phyloP scores from a whole-genome alignment of 345 rosid species.

The Cardamine occulta region DNA sequence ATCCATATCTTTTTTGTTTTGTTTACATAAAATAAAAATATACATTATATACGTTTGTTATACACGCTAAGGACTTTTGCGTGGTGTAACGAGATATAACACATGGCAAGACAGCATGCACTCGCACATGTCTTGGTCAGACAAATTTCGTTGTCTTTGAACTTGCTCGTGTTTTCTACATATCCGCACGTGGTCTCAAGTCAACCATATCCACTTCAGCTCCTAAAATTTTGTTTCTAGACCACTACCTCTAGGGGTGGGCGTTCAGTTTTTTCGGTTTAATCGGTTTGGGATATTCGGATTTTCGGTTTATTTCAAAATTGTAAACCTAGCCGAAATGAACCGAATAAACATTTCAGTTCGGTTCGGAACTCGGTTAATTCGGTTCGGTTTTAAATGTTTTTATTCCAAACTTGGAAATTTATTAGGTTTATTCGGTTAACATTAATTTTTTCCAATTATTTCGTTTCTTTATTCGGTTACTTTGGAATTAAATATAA shows the following conservation, averaged over 20 bases:
- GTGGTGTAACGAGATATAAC: conserved; percentile 31
- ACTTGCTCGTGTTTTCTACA: conserved; percentile 38
- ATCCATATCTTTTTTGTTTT: conserved; percentile 4
- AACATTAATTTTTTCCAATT: no score
- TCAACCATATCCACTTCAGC: conserved; percentile 38
- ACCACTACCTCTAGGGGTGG: not conserved
- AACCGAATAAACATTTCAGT: no score
- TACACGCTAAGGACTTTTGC: conserved; percentile 14
- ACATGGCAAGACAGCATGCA: conserved; percentile 41
- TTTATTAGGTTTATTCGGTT: no score
- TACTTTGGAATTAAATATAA: no score
- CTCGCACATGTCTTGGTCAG: conserved; percentile 42
- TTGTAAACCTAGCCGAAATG: no score
- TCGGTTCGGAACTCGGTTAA: no score
- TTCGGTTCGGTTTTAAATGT: no score
- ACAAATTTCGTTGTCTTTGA: conserved; percentile 42
- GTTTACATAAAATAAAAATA: not conserved
- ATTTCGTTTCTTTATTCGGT: no score
- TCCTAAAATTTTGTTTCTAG: not conserved
- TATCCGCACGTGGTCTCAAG: conserved; percentile 43
- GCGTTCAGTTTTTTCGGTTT: no score
- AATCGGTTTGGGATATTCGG: no score
- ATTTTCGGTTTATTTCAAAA: no score
- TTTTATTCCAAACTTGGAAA: no score
- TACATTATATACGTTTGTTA: conserved; percentile 9